Evolutionary conservation across 805 yeast genomes (phyloP).

Genomic region (Starmerella vaccinii): DNA sequence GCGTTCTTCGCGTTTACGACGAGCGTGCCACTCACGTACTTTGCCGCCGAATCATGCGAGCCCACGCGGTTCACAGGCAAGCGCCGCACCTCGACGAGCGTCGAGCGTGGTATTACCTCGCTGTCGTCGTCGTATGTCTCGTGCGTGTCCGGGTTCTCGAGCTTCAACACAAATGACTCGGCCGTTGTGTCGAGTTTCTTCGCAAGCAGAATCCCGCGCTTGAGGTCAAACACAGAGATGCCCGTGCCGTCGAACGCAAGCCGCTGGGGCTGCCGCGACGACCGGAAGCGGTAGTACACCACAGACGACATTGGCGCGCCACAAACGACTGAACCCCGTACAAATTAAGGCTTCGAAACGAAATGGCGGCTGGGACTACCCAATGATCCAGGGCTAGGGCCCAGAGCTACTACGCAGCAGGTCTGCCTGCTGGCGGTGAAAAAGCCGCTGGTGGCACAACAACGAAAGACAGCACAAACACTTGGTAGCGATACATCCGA

Average conservation of each 20-base stretch:
- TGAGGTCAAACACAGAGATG: slow-evolving; percentile 84
- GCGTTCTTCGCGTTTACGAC: slow-evolving; percentile 30
- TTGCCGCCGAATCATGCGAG: slow-evolving; percentile 45
- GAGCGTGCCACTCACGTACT: slow-evolving; percentile 45
- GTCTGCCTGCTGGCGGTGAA: no score
- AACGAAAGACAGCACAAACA: no score
- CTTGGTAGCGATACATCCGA: no score
- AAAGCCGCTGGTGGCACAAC: no score
- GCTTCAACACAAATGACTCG: slow-evolving; percentile 59
- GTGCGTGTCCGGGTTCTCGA: slow-evolving; percentile 60
- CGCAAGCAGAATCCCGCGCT: slow-evolving; percentile 74
- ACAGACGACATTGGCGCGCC: slow-evolving; percentile 59
- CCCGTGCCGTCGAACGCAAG: slow-evolving; percentile 94
- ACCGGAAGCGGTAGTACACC: slow-evolving; percentile 74
- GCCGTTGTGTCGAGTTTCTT: slow-evolving; percentile 75
- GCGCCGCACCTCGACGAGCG: slow-evolving; percentile 70
- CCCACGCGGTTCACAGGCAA: slow-evolving; percentile 50
- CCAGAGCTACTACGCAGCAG: no score
- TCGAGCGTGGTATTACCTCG: slow-evolving; percentile 80
- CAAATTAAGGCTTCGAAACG: no score
- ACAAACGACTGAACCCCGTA: no score
- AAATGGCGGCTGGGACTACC: no score
- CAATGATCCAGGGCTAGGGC: no score
- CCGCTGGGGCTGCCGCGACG: slow-evolving; percentile 69
- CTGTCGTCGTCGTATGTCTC: slow-evolving; percentile 82